Conservation (phyloP, 306 rosid species). For the Acacia acuminata region DNA sequence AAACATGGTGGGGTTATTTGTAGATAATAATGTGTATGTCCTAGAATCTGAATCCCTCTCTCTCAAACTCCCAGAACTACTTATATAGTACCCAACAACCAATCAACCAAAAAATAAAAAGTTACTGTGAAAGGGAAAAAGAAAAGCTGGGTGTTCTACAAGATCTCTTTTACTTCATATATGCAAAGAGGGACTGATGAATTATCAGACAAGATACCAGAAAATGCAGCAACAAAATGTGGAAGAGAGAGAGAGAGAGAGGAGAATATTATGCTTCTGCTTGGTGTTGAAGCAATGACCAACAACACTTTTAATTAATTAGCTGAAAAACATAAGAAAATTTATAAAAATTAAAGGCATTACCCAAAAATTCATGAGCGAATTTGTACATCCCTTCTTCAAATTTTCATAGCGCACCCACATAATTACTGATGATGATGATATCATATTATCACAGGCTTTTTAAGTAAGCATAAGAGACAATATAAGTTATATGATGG, state of each 20-base stretch:
- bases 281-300: slow-evolving; percentile 57
- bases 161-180: slow-evolving; percentile 12
- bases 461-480: slow-evolving; percentile 45
- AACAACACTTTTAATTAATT: slow-evolving; percentile 1
- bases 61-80: background rate
- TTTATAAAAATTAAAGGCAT: slow-evolving; percentile 22
- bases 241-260: slow-evolving; percentile 23
- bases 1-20: slow-evolving; percentile 21
- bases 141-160: slow-evolving; percentile 10
- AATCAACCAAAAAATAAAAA: background rate
- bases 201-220: slow-evolving; percentile 52
- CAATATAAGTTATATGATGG: slow-evolving; percentile 45
- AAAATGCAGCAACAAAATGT: slow-evolving; percentile 36
- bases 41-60: slow-evolving; percentile 39
- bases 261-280: slow-evolving; percentile 37
- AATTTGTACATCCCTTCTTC: slow-evolving; percentile 66
- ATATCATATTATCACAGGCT: slow-evolving; percentile 30
- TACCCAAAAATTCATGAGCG: slow-evolving; percentile 39
- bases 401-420: slow-evolving; percentile 31
- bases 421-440: slow-evolving; percentile 22
- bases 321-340: slow-evolving; percentile 11
- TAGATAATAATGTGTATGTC: slow-evolving; percentile 18
- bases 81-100: background rate
- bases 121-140: background rate
- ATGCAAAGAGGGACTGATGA: slow-evolving; percentile 51